phyloP scores from a whole-genome alignment of 2,329 filamentous ascomycete genomes.

The Alternaria arborescens region DNA sequence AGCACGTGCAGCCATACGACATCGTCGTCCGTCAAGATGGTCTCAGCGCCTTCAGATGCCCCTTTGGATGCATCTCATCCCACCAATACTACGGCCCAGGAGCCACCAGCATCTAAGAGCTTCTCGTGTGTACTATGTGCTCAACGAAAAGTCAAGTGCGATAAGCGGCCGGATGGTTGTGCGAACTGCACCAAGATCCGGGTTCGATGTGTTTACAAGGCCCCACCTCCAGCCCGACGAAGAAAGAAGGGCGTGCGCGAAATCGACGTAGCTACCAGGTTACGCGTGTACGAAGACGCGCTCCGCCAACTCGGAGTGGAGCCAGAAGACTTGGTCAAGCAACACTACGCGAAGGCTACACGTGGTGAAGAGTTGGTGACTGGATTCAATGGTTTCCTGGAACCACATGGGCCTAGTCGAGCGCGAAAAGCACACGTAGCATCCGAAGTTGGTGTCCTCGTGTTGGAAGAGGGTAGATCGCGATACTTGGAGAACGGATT shows the following conservation, averaged over 20 bases:
- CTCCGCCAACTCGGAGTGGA: slow-evolving; percentile 41
- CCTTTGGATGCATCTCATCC: neutral
- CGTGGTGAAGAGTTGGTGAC: neutral
- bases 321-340: slow-evolving; percentile 32
- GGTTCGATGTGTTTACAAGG: slow-evolving; percentile 44
- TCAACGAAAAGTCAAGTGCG: slow-evolving; percentile 48
- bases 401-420: neutral
- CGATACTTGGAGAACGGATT: slow-evolving; percentile 45
- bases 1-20: neutral
- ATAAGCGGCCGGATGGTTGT: slow-evolving; percentile 40
- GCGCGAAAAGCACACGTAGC: neutral
- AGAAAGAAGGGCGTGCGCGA: slow-evolving; percentile 4
- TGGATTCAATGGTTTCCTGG: slow-evolving; percentile 11
- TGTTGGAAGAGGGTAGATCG: slow-evolving; percentile 39
- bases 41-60: neutral
- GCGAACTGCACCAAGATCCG: slow-evolving; percentile 43
- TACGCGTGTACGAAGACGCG: slow-evolving; percentile 44
- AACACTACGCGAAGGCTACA: slow-evolving; percentile 8
- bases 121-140: slow-evolving; percentile 48
- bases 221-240: slow-evolving; percentile 26
- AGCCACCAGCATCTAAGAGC: slow-evolving; percentile 30
- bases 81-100: neutral
- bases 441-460: slow-evolving; percentile 30
- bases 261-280: slow-evolving; percentile 24
- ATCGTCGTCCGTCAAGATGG: neutral